Percentiles rank a stretch among this genome's conserved stretches.
These are phyloP conservation scores for Russula compacta DNA, from an alignment of 768 basidiomycete species.

Conservation along the genomic window DNA sequence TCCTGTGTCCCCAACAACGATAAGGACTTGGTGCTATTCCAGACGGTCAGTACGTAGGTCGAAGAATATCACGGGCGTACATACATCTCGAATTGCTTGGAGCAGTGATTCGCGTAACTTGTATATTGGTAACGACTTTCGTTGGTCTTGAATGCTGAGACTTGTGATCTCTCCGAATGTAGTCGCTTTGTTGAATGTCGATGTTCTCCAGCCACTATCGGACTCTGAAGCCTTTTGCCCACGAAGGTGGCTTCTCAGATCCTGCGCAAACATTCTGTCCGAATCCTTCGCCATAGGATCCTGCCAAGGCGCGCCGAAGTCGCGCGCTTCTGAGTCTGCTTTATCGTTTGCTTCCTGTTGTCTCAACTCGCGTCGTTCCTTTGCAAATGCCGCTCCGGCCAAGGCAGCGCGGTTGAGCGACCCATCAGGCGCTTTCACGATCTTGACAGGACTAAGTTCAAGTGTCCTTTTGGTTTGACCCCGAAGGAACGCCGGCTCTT, in stretches of 20 bases:
- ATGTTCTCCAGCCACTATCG: constrained; percentile 79
- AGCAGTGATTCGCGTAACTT: constrained; percentile 87
- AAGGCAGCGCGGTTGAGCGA: constrained; percentile 93
- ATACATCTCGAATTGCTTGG: constrained; percentile 81
- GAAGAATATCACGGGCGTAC: constrained; percentile 25
- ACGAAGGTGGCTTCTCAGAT: constrained; percentile 70
- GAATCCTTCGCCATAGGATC: constrained; percentile 91
- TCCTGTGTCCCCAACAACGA: constrained; percentile 97
- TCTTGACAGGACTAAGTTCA: constrained; percentile 94
- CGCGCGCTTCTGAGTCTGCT: constrained; percentile 88
- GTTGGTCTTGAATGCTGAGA: constrained; percentile 88
- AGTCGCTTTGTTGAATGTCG: constrained; percentile 89
- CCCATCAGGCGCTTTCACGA: constrained; percentile 97
- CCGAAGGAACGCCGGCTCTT: constrained; percentile 91
- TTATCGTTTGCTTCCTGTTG: constrained; percentile 92
- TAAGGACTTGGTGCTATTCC: constrained; percentile 85
- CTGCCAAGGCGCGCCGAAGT: constrained; percentile 94
- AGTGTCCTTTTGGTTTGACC: constrained; percentile 95
- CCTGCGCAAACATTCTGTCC: constrained; percentile 89
- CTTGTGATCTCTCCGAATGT: constrained; percentile 90
- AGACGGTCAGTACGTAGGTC: constrained; percentile 18
- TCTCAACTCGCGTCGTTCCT: constrained; percentile 88
- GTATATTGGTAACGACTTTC: constrained; percentile 86
- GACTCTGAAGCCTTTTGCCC: constrained; percentile 78
- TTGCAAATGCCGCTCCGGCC: constrained; percentile 86